Evolutionary conservation across 768 basidiomycete species (phyloP), one percentile per base, ranked within the genome.

Genomic region (Termitomyces sp.): DNA sequence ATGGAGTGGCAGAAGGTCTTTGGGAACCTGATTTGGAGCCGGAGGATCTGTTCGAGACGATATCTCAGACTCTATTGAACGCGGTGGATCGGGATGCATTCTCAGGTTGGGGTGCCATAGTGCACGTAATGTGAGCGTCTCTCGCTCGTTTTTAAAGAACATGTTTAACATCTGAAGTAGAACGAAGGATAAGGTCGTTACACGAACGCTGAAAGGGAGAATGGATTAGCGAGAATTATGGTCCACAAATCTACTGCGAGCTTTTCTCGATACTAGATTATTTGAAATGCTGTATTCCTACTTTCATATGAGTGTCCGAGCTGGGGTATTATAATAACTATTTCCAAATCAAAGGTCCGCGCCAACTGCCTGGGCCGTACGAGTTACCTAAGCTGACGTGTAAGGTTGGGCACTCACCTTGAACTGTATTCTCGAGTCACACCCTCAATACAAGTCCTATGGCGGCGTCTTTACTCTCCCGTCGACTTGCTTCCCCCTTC

Each of bases 21-120:
- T 99, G 97, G 97, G 97, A 99, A 71, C 94, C 96, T 9, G 91
- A 94, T 70, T 76, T 99, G 69, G 94, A 87, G 67, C 84, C 95
- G 14, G 97, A 98, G 66, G 97, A 98, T 70, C 75, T 99, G 45
- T 99, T 99, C 66, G 97, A 99, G 77, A 98, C 97, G 2, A 94
- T 98, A 65, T 93, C 92, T 28, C 97, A 99, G 71, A 95, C 94
- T 7, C 71, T 99, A 57, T 70, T 98, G 70, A 98, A 95, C 64
- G 90, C 93, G 5, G 87, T 98, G 34, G 97, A 99, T 68, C 82
- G 97, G 45, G 97, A 98, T 71, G 94, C 96, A 21, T 92, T 84
- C 69, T 97, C 94, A 53, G 97, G 97, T 57, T 98, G 93, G 94
- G 97, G 97, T 42, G 93, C 87, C 37, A 72, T 97, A 53, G 97